Evolutionary conservation across 2,329 filamentous ascomycete species (phyloP).

Genomic region (Sporothrix globosa): DNA sequence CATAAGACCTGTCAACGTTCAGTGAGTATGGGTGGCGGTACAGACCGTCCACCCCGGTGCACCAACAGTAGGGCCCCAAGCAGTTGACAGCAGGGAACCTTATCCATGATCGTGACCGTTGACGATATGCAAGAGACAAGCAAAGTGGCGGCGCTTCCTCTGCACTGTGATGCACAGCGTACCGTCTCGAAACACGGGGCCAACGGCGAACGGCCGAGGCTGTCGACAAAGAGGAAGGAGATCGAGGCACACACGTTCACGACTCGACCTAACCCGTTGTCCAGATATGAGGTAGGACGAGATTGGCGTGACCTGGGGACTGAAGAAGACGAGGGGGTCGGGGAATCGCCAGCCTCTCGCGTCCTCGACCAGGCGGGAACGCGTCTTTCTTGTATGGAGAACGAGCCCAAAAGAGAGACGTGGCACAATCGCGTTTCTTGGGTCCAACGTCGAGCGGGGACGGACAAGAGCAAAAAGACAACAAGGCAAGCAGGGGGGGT

Average conservation of each 20-base stretch:
- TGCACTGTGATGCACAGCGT: neutral
- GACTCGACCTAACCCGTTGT: neutral
- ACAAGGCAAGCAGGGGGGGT: neutral
- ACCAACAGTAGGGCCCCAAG: too few species aligned
- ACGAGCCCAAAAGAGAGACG: neutral
- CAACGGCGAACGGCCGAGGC: neutral
- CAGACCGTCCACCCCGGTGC: too few species aligned
- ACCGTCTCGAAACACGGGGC: neutral
- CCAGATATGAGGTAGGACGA: neutral
- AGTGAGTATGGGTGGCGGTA: neutral
- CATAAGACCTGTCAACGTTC: neutral
- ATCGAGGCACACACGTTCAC: neutral
- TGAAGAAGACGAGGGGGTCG: neutral
- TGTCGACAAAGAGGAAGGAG: neutral
- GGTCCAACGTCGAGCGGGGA: slow-evolving; percentile 8
- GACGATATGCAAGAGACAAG: neutral
- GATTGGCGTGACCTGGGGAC: neutral
- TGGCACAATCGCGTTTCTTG: slow-evolving; percentile 21
- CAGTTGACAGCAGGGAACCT: too few species aligned
- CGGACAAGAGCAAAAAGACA: neutral
- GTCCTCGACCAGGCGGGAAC: slow-evolving; percentile 1
- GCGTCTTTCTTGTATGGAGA: slow-evolving; percentile 30
- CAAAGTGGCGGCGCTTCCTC: neutral
- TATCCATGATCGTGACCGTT: too few species aligned
- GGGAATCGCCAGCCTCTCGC: neutral